phyloP scores from a whole-genome alignment of 495 filamentous ascomycete species.

The Trichocladium uniseriatum region DNA sequence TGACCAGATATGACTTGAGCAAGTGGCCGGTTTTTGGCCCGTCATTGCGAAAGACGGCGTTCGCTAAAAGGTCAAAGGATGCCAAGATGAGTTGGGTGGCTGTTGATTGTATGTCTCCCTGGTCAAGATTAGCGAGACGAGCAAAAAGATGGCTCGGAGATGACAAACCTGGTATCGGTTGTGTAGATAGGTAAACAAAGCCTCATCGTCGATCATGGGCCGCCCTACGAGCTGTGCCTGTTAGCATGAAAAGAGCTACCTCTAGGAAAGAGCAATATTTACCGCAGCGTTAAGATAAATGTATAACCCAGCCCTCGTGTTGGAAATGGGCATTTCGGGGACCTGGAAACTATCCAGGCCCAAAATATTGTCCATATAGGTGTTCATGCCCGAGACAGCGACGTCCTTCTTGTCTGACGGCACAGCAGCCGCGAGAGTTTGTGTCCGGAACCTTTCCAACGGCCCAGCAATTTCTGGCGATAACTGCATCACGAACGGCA shows the following conservation, averaged over 20 bases:
- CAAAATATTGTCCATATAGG: conserved; percentile 46
- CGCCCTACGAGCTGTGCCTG: conserved; percentile 59
- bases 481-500: conserved; percentile 43
- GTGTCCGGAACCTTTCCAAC: conserved; percentile 44
- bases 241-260: conserved; percentile 25
- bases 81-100: conserved; percentile 75
- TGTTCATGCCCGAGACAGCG: conserved; percentile 35
- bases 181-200: conserved; percentile 67
- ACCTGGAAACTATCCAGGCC: conserved; percentile 48
- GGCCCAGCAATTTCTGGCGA: conserved; percentile 39
- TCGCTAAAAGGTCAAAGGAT: conserved; percentile 81
- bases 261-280: conserved; percentile 18
- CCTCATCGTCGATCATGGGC: conserved; percentile 73
- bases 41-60: conserved; percentile 73
- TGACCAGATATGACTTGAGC: conserved; percentile 85
- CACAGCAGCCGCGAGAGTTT: conserved; percentile 38
- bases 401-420: conserved; percentile 39
- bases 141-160: too few relatives aligned
- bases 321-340: conserved; percentile 55
- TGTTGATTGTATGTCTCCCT: conserved; percentile 62
- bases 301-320: conserved; percentile 83
- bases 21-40: conserved; percentile 59
- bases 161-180: conserved; percentile 54
- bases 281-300: conserved; percentile 85
- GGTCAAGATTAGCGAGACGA: conserved; percentile 51